These are phyloP conservation scores for Geotrichum australiense DNA, from an alignment of 1,139 yeast genomes.

Conservation along the genomic window DNA sequence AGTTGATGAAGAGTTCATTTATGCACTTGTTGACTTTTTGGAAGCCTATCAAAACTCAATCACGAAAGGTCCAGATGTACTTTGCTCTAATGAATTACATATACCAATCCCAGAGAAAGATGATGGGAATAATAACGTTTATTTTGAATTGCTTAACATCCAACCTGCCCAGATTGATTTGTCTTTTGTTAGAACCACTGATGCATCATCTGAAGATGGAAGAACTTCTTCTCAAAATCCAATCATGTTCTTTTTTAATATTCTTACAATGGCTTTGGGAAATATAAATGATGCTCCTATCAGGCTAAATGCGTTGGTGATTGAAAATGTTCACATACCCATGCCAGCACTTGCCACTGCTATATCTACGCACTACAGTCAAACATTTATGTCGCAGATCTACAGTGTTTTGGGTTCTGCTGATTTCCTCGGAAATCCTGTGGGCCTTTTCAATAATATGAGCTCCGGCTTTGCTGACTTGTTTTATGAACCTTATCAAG, in stretches of 20 bases:
- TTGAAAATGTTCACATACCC: conserved; percentile 87
- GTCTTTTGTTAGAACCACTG: conserved; percentile 80
- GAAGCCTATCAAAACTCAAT: conserved; percentile 36
- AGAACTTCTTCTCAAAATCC: conserved; percentile 50
- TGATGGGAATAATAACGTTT: conserved; percentile 61
- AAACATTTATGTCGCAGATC: conserved; percentile 82
- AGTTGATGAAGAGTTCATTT: conserved; percentile 86
- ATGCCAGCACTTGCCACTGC: conserved; percentile 64
- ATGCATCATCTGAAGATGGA: conserved; percentile 51
- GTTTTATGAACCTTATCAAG: conserved; percentile 95
- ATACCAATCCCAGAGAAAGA: conserved; percentile 67
- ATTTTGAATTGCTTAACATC: conserved; percentile 84
- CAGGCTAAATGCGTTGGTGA: conserved; percentile 71
- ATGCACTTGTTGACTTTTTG: conserved; percentile 70
- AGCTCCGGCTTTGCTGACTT: conserved; percentile 94
- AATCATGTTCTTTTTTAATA: conserved; percentile 62
- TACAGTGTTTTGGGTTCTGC: conserved; percentile 94
- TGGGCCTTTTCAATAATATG: conserved; percentile 84
- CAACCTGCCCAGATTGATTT: conserved; percentile 86
- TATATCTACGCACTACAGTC: conserved; percentile 79
- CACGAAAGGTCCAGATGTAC: conserved; percentile 26
- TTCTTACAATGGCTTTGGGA: conserved; percentile 93
- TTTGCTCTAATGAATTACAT: conserved; percentile 55
- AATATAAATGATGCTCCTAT: conserved; percentile 96
- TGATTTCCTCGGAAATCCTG: conserved; percentile 93